phyloP scores from a whole-genome alignment of 345 rosid species.

The Lenwebbia sp. region DNA sequence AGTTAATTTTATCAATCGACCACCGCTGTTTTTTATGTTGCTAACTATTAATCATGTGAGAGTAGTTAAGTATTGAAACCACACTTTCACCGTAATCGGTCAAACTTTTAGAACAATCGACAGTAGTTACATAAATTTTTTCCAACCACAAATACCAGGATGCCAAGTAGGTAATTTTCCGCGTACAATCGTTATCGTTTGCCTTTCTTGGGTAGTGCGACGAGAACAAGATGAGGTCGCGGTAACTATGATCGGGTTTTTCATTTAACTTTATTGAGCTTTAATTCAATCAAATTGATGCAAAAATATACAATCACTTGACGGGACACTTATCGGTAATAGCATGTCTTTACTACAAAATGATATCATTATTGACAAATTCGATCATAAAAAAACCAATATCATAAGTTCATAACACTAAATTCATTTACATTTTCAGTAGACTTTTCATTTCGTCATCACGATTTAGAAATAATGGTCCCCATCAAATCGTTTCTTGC shows the following conservation, averaged over 20 bases:
- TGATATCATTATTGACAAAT: neutral
- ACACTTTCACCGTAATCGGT: too few species aligned
- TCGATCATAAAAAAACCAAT: neutral
- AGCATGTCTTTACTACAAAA: neutral
- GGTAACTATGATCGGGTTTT: neutral
- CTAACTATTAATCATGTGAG: neutral
- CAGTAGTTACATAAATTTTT: too few species aligned
- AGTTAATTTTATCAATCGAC: neutral
- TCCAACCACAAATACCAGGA: too few species aligned
- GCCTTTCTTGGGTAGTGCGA: neutral
- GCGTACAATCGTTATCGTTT: neutral
- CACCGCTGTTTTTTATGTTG: neutral
- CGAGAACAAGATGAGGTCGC: rapidly evolving
- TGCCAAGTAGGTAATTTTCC: too few species aligned
- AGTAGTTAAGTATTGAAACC: too few species aligned
- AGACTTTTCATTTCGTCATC: neutral
- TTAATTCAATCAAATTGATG: neutral
- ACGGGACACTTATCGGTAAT: neutral
- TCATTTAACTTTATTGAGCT: neutral
- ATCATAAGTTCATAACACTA: neutral
- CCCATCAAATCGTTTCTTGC: too few species aligned
- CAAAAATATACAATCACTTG: neutral
- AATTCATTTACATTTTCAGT: neutral
- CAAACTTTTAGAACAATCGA: too few species aligned
- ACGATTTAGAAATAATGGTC: too few species aligned